Conservation (phyloP, 1,139 yeast species). For the Geotrichum histeridarum region DNA sequence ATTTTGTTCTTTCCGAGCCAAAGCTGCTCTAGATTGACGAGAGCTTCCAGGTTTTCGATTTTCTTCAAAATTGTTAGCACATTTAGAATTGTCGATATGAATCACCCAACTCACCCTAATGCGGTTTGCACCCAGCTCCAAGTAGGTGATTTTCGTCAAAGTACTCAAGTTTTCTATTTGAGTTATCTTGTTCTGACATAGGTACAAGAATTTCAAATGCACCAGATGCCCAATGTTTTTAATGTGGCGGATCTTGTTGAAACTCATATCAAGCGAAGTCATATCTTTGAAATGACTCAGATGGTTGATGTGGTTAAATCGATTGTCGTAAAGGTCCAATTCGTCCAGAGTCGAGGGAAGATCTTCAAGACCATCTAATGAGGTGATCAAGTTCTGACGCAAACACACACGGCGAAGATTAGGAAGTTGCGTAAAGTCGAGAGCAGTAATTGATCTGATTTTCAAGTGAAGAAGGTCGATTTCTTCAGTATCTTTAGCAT, state of each 20-base stretch:
- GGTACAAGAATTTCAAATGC: constrained; percentile 62
- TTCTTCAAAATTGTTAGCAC: constrained; percentile 21
- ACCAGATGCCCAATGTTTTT: constrained; percentile 66
- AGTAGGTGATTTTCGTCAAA: constrained; percentile 55
- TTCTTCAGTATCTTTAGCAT: constrained; percentile 57
- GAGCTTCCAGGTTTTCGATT: constrained; percentile 53
- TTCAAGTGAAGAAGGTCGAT: constrained; percentile 78
- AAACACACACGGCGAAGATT: constrained; percentile 47
- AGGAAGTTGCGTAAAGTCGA: constrained; percentile 43
- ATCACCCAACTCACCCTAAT: constrained; percentile 40
- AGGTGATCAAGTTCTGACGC: constrained; percentile 77
- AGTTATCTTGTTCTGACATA: constrained; percentile 83
- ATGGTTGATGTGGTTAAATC: constrained; percentile 75
- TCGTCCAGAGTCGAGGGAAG: constrained; percentile 61
- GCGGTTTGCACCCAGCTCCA: constrained; percentile 90
- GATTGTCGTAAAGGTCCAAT: constrained; percentile 85
- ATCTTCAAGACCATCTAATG: constrained; percentile 63
- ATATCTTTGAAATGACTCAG: constrained; percentile 57
- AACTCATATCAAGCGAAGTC: constrained; percentile 71
- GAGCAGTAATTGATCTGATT: constrained; percentile 60
- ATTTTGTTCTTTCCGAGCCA: constrained; percentile 94
- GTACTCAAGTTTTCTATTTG: constrained; percentile 64
- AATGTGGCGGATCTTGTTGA: constrained; percentile 83
- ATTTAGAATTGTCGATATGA: background rate
- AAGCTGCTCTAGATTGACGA: constrained; percentile 60